Percentiles rank a stretch among this genome's conserved stretches.
Evolutionary conservation across 148 eudicot genomes (phyloP).

Genomic region (Hydrangea macrophylla): DNA sequence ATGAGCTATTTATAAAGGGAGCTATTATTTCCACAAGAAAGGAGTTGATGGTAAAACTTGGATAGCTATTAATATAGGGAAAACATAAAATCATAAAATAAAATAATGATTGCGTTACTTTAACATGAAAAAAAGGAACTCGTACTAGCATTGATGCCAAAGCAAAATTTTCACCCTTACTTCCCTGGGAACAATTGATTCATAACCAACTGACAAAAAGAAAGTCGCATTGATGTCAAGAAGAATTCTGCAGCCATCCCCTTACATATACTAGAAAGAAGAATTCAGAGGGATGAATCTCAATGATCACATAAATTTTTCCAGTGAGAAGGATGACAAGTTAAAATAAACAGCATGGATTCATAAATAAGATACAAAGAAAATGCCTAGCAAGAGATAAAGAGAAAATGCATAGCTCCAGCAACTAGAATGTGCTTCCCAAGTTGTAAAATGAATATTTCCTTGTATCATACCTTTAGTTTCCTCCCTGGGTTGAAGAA

Average conservation of each 20-base stretch:
- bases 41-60: too few species aligned
- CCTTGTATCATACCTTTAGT: constrained; percentile 40
- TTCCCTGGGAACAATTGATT: background rate
- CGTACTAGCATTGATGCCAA: background rate
- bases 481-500: constrained; percentile 55
- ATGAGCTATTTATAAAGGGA: too few species aligned
- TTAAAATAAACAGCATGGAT: background rate
- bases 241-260: background rate
- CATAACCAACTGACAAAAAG: background rate
- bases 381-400: background rate
- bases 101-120: too few species aligned
- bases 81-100: too few species aligned
- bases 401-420: background rate
- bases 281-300: background rate
- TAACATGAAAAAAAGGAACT: too few species aligned
- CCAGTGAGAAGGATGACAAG: background rate
- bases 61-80: too few species aligned
- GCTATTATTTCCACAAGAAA: too few species aligned
- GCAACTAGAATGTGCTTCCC: background rate
- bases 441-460: background rate
- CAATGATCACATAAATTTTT: background rate
- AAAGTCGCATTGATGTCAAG: background rate
- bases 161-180: background rate
- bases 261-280: background rate
- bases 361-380: background rate